Evolutionary conservation across 768 basidiomycete genomes (phyloP), one percentile per base, ranked within the genome.

Genomic region (Daedalea quercina): DNA sequence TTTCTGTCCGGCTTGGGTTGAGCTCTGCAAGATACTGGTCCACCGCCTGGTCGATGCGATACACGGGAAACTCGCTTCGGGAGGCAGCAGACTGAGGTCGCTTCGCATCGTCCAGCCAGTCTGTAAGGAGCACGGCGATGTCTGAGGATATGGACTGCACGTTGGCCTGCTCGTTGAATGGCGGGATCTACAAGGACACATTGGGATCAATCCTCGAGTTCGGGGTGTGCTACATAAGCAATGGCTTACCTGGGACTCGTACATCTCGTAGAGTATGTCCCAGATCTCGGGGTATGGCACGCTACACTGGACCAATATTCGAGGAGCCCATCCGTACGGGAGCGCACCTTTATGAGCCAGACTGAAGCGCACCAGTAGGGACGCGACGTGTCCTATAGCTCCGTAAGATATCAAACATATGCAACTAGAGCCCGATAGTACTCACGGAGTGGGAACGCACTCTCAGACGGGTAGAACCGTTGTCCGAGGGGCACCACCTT

Each of bases 391-490:
- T 56, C 85, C 95, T 96, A 60, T 4, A 44, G 41, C 22, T 15
- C 37, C 33, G 23, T 25, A 40, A 22, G 3, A 49, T 24, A 31
- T 44, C 56, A 20, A 46, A 42, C 44, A 3, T n/a, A n/a, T 19
- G n/a, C 47, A 49, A 48, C 20, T 19, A 19, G n/a, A 35, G 25
- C 25, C 15, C 15, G 40, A 44, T n/a, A 28, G 25, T 41, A 69
- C 90, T 65, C 61, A 94, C 93, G 80, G 25, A 94, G 72, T 17
- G 93, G 93, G 69, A 95, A 94, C 9, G 92, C 88, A 54, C 83
- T 84, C 56, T 93, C 90, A 2, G 93, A 95, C 0, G 94, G 91
- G 64, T 89, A 92, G 66, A 94, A 95, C 20, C 90, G 76, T 59
- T 89, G 84, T 19, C 88, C 91, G 3, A 96, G 74, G 1, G 84